These are phyloP conservation scores for Acer saccharum DNA, from an alignment of 345 rosid genomes.

Conservation along the genomic window DNA sequence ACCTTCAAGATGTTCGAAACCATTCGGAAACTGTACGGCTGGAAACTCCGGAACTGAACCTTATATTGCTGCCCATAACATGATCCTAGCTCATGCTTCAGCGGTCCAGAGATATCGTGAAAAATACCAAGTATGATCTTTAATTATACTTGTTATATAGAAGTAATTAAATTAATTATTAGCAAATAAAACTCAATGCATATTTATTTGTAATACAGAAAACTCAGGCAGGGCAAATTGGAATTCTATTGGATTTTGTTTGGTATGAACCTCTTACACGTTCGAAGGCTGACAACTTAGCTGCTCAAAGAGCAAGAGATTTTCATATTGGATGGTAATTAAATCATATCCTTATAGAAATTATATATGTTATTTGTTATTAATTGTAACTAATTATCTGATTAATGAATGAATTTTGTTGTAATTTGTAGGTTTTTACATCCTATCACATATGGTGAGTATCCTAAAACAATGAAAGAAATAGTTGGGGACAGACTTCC, in stretches of 20 bases:
- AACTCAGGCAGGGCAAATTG: conserved; percentile 55
- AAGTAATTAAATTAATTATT: too few relatives aligned
- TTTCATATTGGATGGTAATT: conserved; percentile 67
- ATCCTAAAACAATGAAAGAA: conserved; percentile 60
- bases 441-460: conserved; percentile 64
- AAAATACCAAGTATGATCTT: conserved; percentile 43
- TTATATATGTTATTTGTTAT: too few relatives aligned
- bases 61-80: conserved; percentile 54
- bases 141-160: neutral
- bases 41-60: conserved; percentile 72
- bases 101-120: conserved; percentile 57
- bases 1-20: conserved; percentile 61
- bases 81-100: conserved; percentile 57
- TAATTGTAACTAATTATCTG: too few relatives aligned
- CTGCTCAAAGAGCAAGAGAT: conserved; percentile 77
- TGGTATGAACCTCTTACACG: conserved; percentile 66
- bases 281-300: conserved; percentile 50
- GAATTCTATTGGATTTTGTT: conserved; percentile 60
- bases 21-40: conserved; percentile 51
- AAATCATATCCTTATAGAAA: neutral
- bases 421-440: conserved; percentile 47
- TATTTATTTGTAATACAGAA: conserved; percentile 29
- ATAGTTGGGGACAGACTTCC: conserved; percentile 54
- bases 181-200: too few relatives aligned
- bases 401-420: neutral